A percentile compares a stretch with the other conserved stretches of the same genome.
phyloP scores from a whole-genome alignment of 1,284 basidiomycete genomes.

The Ustilago bromivora region DNA sequence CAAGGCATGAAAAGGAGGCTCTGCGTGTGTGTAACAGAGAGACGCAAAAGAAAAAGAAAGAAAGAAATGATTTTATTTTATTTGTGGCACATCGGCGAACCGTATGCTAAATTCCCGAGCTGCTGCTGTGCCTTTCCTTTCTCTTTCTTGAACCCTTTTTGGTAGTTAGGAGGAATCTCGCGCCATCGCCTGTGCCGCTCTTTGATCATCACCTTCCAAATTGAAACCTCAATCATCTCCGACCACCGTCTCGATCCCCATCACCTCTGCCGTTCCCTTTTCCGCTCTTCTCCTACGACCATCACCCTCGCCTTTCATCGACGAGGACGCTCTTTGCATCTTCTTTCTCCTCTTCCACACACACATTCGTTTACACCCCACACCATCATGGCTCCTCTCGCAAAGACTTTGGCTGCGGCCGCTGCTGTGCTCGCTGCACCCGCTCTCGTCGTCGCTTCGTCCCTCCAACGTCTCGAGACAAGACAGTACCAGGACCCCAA shows the following conservation, averaged over 20 bases:
- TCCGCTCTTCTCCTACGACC: background rate
- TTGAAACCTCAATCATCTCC: background rate
- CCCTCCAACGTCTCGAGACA: conserved; percentile 14
- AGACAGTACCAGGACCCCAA: conserved; percentile 56
- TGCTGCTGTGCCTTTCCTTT: background rate
- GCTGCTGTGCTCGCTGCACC: conserved; percentile 28
- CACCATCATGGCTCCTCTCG: conserved; percentile 33
- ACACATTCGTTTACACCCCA: background rate
- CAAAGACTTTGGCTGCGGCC: conserved; percentile 20
- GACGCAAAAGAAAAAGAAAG: background rate
- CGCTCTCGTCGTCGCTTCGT: conserved; percentile 14
- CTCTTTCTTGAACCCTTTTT: background rate
- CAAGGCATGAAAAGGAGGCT: no score
- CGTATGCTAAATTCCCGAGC: background rate
- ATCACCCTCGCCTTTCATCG: background rate
- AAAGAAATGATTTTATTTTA: background rate
- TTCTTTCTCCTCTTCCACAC: background rate
- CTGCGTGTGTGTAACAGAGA: no score
- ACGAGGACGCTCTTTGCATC: background rate
- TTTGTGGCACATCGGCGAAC: no score
- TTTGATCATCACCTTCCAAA: conserved; percentile 1
- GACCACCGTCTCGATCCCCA: conserved; percentile 5
- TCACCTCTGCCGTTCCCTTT: background rate
- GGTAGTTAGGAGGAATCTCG: background rate
- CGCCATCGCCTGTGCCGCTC: background rate